Base-by-base conservation (phyloP, 2,329 filamentous ascomycete species). In the Aspergillus quadrilineatus region DNA sequence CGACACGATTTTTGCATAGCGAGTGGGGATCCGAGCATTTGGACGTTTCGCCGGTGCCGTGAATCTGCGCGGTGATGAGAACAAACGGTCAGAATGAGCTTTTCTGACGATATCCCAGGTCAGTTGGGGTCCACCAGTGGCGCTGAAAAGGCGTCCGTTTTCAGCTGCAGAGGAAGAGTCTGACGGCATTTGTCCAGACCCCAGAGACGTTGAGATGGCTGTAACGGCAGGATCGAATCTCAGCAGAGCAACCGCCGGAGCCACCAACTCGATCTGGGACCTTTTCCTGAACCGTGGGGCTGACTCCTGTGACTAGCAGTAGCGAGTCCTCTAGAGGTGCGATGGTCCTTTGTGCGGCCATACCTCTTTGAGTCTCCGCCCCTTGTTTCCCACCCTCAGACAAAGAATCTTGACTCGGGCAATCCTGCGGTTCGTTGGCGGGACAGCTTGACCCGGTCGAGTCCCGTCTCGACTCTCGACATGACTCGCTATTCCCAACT, bases 281-380 rank as follows among this genome's bases (percentile, higher is more conserved):
- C 22, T 51, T 42, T 51, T 14, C 48, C 48, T 50, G 47, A 50
- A 50, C 47, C 47, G 47, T 50, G 47, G 47, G 47, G 34, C 47
- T 6, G 14, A 10, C 12, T 6, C 4, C 26, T 28, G 26, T 28
- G 26, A 5, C 26, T 28, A 28, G 26, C 26, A 28, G 26, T 6
- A 28, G 26, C 26, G 26, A 28, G 26, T 28, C 5, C 26, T 28
- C 26, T 5, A 28, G 5, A 36, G 32, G 8, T 10, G 32, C 8
- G 32, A 36, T 36, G 6, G 32, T 36, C 8, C 39, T 42, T 42
- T 42, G 39, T 42, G 10, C 39, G n/a, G 17, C 39, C 17, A 42
- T 45, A n/a, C 43, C 39, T 43, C 39, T 12, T 43, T 9, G 4
- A 36, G 32, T 9, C 32, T 36, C 12, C 32, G 12, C 12, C 32